phyloP scores from a whole-genome alignment of 2,329 filamentous ascomycete species.

The Aspergillus caelatus region DNA sequence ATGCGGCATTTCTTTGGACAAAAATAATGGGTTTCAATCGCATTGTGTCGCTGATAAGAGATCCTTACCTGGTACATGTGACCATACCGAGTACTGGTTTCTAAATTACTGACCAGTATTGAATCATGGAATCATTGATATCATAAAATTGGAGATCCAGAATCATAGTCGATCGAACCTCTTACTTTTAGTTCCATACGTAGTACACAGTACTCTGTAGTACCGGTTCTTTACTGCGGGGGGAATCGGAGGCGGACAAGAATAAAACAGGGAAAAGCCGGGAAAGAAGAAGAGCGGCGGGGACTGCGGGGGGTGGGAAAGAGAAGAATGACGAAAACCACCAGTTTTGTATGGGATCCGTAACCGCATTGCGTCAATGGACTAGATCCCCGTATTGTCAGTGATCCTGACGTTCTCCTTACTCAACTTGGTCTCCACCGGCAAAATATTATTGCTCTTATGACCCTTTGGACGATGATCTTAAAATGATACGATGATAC shows the following conservation, averaged over 20 bases:
- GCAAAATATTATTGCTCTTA: slow-evolving; percentile 6
- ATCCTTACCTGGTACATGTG: neutral
- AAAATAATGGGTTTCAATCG: neutral
- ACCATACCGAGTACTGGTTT: too few relatives aligned
- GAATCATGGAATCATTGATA: neutral
- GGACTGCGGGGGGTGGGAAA: neutral
- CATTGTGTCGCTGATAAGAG: neutral
- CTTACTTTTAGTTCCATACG: too few relatives aligned
- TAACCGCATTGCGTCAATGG: slow-evolving; percentile 19
- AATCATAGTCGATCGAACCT: neutral
- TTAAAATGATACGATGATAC: neutral
- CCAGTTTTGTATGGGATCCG: too few relatives aligned
- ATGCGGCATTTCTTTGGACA: slow-evolving; percentile 9
- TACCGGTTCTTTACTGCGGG: slow-evolving; percentile 12
- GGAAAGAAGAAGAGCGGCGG: slow-evolving; percentile 23
- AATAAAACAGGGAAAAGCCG: slow-evolving; percentile 20
- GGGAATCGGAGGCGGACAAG: slow-evolving; percentile 24
- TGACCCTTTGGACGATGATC: neutral
- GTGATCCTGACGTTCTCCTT: slow-evolving; percentile 1
- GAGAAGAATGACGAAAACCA: neutral
- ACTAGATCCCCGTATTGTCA: neutral
- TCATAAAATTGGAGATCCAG: neutral
- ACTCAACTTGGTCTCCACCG: slow-evolving; percentile 2
- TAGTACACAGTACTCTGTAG: too few relatives aligned
- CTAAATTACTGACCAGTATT: too few relatives aligned